These are phyloP conservation scores for Rubia yunnanensis DNA, from an alignment of 257 asterid species.

Conservation along the genomic window DNA sequence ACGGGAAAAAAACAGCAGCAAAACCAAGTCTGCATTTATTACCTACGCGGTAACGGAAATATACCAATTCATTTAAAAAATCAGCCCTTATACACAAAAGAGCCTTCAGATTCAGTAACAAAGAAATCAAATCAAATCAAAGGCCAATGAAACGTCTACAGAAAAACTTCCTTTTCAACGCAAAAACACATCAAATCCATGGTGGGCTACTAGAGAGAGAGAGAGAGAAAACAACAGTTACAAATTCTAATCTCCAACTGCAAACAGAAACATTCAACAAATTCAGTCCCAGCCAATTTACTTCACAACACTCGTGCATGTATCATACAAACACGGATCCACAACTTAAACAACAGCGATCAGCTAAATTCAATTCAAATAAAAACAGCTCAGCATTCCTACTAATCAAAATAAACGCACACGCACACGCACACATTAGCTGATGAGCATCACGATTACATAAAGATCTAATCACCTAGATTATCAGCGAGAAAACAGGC, in stretches of 20 bases:
- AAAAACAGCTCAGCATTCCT: not conserved
- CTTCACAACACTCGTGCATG: conserved; percentile 5
- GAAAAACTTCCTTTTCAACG: not conserved
- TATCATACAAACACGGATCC: conserved; percentile 8
- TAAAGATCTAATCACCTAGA: conserved; percentile 18
- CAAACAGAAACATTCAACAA: conserved; percentile 4
- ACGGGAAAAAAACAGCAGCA: not conserved
- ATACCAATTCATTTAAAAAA: not conserved
- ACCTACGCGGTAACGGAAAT: no score
- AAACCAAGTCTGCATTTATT: not conserved
- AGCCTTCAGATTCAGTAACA: conserved; percentile 1
- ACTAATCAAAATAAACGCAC: not conserved
- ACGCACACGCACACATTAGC: not conserved
- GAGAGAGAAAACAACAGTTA: not conserved
- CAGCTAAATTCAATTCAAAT: not conserved
- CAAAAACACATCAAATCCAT: not conserved
- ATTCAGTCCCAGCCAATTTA: not conserved
- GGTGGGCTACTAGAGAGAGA: no score
- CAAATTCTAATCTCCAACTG: not conserved
- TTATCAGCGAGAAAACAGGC: conserved; percentile 20
- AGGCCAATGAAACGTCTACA: not conserved
- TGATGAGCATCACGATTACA: not conserved
- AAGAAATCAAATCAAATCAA: not conserved
- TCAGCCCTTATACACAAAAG: not conserved
- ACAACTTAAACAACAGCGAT: not conserved